Base-by-base conservation (phyloP, 2,329 filamentous ascomycete genomes). In the Colletotrichum lupini region DNA sequence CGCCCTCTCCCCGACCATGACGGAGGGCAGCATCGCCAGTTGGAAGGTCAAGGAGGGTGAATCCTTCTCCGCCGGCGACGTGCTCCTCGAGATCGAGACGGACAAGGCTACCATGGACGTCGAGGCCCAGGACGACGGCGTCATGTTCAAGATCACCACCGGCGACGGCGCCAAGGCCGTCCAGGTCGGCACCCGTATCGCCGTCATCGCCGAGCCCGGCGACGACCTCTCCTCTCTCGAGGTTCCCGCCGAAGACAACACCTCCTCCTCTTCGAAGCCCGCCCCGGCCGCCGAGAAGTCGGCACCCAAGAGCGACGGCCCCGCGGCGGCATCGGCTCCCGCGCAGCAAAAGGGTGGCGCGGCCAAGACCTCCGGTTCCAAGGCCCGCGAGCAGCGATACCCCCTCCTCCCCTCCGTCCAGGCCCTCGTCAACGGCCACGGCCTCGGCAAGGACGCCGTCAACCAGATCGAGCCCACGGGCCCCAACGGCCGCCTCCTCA, bases 21-120 rank as follows among this genome's bases (percentile, higher is more conserved):
- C 94, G 75, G 95, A 97, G 84, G 95, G 95, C 74, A 97, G 95
- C 83, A 97, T 97, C 79, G 90, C 93, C 60, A 90, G 84, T 74
- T 97, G 95, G 95, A 93, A 92, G 82, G 89, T 97, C 79, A 96
- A 96, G 83, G 95, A 97, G 85, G 95, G 94, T 81, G 94, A 97
- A 77, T 88, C 90, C 64, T 97, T 95, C 83, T 87, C 90, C 62
- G 93, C 94, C 71, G 95, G 95, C 77, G 95, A 97, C 82, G 94
- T 97, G 37, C 88, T 97, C 64, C 91, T 97, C 73, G 95, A 97
- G 84, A 97, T 97, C 81, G 95, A 97, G 86, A 97, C 95, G 72
- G 95, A 97, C 84, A 97, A 97, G 88, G 95, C 95, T 68, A 94
- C 94, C 69, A 97, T 97, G 94, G 95, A 97, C 78, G 95, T 97